Conservation (phyloP, 768 basidiomycete genomes). For the Agaricus subrufescens region DNA sequence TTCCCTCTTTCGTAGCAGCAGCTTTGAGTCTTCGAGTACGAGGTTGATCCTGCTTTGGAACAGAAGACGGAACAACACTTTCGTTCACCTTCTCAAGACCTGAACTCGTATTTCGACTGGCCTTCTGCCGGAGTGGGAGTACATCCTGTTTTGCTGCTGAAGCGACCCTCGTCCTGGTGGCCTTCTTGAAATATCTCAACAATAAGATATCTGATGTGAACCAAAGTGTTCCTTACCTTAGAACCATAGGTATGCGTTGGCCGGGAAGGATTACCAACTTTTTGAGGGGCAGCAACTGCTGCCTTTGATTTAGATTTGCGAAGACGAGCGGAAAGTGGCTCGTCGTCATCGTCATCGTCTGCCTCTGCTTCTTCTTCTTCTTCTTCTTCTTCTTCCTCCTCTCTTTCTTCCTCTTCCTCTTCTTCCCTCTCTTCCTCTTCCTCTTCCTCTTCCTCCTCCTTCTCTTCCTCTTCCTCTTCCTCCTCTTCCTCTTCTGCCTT, state of each 20-base stretch:
- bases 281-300: constrained; percentile 1
- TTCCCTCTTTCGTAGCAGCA: constrained; percentile 1
- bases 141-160: neutral
- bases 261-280: neutral
- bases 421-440: constrained; percentile 1
- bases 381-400: constrained; percentile 2
- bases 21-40: constrained; percentile 2
- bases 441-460: constrained; percentile 18
- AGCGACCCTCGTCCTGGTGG: neutral
- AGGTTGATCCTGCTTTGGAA: constrained; percentile 46
- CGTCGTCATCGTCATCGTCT: constrained; percentile 10
- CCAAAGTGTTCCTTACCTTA: neutral
- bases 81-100: constrained; percentile 24
- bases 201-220: neutral
- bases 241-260: neutral
- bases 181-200: neutral
- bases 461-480: constrained; percentile 8
- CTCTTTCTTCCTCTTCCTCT: neutral
- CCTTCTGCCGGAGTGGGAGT: neutral
- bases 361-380: neutral
- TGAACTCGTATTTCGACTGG: neutral
- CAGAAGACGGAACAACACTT: constrained; percentile 49
- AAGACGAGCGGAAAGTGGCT: constrained; percentile 10
- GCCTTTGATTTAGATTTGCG: constrained; percentile 7
- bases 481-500: too few relatives aligned